Evolutionary conservation across 2,329 filamentous ascomycete genomes (phyloP).

Genomic region (Ilyonectria destructans): DNA sequence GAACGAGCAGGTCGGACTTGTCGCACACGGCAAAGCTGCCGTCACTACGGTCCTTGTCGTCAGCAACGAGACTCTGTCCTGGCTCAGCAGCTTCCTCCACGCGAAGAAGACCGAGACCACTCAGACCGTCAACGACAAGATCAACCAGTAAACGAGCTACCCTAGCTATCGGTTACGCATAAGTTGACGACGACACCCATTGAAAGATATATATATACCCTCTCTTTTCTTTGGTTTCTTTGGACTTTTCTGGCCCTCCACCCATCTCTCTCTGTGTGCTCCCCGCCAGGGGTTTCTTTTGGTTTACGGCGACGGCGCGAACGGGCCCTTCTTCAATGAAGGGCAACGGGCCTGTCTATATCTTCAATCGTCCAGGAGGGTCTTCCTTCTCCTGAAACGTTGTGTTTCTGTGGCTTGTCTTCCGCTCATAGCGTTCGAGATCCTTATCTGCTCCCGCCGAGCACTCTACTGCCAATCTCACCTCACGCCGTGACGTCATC

Average conservation of each 20-base stretch:
- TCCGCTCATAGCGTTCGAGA: slow-evolving; percentile 22
- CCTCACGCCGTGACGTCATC: slow-evolving; percentile 8
- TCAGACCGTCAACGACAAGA: slow-evolving; percentile 68
- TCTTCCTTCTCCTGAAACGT: slow-evolving; percentile 6
- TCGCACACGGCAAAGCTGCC: slow-evolving; percentile 80
- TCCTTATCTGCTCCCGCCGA: slow-evolving; percentile 20
- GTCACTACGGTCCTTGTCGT: slow-evolving; percentile 79
- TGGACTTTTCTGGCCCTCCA: slow-evolving; percentile 8
- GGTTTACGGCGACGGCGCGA: slow-evolving; percentile 7
- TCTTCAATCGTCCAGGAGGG: slow-evolving; percentile 15
- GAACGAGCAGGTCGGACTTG: slow-evolving; percentile 73
- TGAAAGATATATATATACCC: slow-evolving; percentile 45
- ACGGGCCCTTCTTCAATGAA: neutral
- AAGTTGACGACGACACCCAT: slow-evolving; percentile 34
- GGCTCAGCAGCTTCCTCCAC: slow-evolving; percentile 72
- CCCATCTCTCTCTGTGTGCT: slow-evolving; percentile 4
- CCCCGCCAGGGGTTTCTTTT: neutral
- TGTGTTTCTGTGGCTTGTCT: slow-evolving; percentile 16
- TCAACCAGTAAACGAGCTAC: slow-evolving; percentile 58
- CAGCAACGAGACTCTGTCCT: slow-evolving; percentile 75
- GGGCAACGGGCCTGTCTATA: slow-evolving; percentile 16
- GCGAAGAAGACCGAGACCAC: slow-evolving; percentile 76
- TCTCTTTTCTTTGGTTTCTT: slow-evolving; percentile 33
- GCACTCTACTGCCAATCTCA: slow-evolving; percentile 22
- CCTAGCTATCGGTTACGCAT: slow-evolving; percentile 9